A percentile compares a stretch with the other conserved stretches of the same genome.
Conservation (phyloP, 768 basidiomycete genomes). For the Phlegmacium glaucopus region DNA sequence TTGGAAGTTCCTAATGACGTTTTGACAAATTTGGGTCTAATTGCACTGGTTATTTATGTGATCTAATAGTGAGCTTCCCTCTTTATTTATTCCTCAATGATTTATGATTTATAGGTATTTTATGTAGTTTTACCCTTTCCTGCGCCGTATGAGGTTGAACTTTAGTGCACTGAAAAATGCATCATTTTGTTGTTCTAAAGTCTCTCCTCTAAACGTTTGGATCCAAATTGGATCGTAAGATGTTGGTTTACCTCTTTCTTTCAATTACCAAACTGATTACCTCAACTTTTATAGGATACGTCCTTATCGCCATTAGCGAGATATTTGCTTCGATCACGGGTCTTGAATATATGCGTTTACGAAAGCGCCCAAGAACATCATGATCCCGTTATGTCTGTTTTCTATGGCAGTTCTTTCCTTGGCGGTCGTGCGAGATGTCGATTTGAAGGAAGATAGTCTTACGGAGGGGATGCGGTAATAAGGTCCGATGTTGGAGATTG, state of each 20-base stretch:
- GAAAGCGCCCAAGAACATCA: slow-evolving; percentile 85
- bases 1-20: slow-evolving; percentile 70
- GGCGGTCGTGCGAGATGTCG: too few relatives aligned
- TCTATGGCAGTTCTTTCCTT: too few relatives aligned
- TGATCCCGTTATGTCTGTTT: slow-evolving; percentile 78
- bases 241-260: too few relatives aligned
- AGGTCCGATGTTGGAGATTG: too few relatives aligned
- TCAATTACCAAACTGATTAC: too few relatives aligned
- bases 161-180: slow-evolving; percentile 53
- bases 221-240: slow-evolving; percentile 68
- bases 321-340: slow-evolving; percentile 82
- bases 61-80: slow-evolving; percentile 37
- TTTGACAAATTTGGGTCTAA: slow-evolving; percentile 68
- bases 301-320: slow-evolving; percentile 68
- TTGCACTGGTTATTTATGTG: slow-evolving; percentile 58
- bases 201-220: slow-evolving; percentile 75
- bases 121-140: slow-evolving; percentile 50
- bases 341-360: slow-evolving; percentile 86
- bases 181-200: slow-evolving; percentile 48
- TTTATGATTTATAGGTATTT: neutral
- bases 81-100: neutral
- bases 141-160: slow-evolving; percentile 48
- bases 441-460: too few relatives aligned
- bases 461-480: too few relatives aligned
- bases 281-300: too few relatives aligned